phyloP scores from a whole-genome alignment of 331 rosid species.

The Quercus tomentella region DNA sequence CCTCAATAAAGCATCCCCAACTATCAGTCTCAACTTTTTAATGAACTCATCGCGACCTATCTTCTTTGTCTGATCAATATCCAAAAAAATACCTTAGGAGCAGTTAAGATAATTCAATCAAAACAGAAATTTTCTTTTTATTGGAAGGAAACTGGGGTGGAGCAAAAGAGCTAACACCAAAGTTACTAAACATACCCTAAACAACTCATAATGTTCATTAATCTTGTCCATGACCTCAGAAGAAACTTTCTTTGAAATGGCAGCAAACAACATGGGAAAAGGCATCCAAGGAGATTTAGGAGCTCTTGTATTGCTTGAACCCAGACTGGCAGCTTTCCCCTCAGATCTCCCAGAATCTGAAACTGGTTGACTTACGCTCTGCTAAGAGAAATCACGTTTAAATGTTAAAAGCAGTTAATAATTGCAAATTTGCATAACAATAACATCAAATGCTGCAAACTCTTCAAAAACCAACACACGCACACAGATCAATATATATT shows the following conservation, averaged over 20 bases:
- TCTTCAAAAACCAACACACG: neutral
- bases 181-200: constrained; percentile 49
- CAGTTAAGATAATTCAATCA: constrained; percentile 8
- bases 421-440: neutral
- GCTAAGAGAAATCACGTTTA: constrained; percentile 13
- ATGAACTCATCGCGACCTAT: constrained; percentile 55
- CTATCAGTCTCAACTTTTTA: constrained; percentile 54
- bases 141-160: neutral
- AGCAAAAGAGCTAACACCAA: neutral
- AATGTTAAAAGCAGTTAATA: constrained; percentile 1
- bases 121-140: neutral
- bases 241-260: constrained; percentile 52
- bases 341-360: constrained; percentile 28
- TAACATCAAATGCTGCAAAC: neutral
- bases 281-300: constrained; percentile 91
- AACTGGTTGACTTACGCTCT: constrained; percentile 17
- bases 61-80: constrained; percentile 44
- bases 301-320: constrained; percentile 35
- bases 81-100: neutral
- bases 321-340: constrained; percentile 34
- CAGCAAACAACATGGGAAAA: constrained; percentile 59
- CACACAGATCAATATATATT: too few species aligned
- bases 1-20: constrained; percentile 64
- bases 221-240: constrained; percentile 40
- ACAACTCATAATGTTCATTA: constrained; percentile 38